Base-by-base conservation (phyloP, 768 basidiomycete genomes). In the Asterophora lycoperdoides region DNA sequence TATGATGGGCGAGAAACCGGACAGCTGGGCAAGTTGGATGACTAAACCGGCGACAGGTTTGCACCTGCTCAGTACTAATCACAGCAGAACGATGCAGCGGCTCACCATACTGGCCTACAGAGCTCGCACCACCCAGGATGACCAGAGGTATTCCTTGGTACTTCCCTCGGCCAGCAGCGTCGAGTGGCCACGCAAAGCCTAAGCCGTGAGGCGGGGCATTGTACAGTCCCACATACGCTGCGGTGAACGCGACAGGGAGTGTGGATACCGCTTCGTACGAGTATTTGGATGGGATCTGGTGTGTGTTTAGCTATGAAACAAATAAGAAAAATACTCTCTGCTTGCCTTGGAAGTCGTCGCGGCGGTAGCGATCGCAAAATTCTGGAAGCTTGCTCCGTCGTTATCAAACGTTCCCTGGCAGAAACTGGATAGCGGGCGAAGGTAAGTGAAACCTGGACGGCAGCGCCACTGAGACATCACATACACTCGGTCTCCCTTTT, bases 401-500 rank as follows among this genome's bases (percentile, higher is more conserved):
- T 70, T 72, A 15, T 61, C 57, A 17, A 68, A 72, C 18, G 59
- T 64, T 8, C 73, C 71, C 42, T 71, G 70, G 53, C 62, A 68
- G 50, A 75, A 66, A 28, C 76, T 76, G 48, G 9, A 2, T 2
- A 10, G 11, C 33, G 8, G 3, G 8, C 9, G 9, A n/a, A 36
- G 15, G 6, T n/a, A 15, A 32, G 30, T 32, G 23, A 23, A 6
- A 32, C 30, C 30, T n/a, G 30, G 3, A 32, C 8, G 30, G 14
- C 11, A 9, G 15, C 35, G 35, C 20, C 9, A n/a, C 4, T n/a
- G 32, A 26, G 5, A 4, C 19, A 18, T 30, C 20, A 56, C 71
- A 57, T 64, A 79, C 77, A 83, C 76, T 60, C 69, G 67, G 57
- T 82, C 79, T 3, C 81, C 81, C 33, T 69, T 68, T 54, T 72